phyloP scores from a whole-genome alignment of 345 rosid species.

The Brassica napus region Da-Ae NC_063449.1:43625001-43625500 shows the following conservation, averaged over 20 bases:
- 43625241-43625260: constrained; percentile 15
- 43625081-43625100: neutral
- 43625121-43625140: constrained; percentile 16
- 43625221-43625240: constrained; percentile 28
- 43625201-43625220: neutral
- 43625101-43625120: neutral
- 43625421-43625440: neutral
- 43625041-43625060: neutral
- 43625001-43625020: neutral
- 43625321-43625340: neutral
- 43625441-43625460: too few species aligned
- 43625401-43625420: neutral
- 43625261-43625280: constrained; percentile 7
- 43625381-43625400: neutral
- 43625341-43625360: neutral
- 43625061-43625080: neutral
- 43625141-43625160: constrained; percentile 18
- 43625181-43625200: constrained; percentile 3
- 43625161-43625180: constrained; percentile 14
- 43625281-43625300: neutral
- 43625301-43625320: neutral
- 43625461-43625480: too few species aligned
- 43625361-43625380: neutral
- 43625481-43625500: too few species aligned
- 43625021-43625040: neutral